Base-by-base conservation (phyloP, 2,329 filamentous ascomycete genomes). In the Sporothrix inflata region DNA sequence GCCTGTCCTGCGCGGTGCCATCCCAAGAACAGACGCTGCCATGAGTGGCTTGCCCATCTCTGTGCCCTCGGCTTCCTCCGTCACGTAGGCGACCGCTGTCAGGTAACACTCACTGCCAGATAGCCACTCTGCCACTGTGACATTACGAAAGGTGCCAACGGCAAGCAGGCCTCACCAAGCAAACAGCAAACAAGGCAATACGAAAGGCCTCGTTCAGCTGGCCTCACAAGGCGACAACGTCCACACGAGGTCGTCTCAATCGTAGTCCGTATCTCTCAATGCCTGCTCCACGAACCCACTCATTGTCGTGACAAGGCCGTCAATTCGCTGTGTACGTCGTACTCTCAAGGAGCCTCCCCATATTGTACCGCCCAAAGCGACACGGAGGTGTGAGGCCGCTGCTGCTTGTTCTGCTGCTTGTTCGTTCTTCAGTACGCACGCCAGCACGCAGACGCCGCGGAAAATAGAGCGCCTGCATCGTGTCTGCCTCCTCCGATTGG, bases 401-500 rank as follows among this genome's bases (percentile, higher is more conserved):
- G 60, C 38, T 27, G 60, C 24, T 42, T 34, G 27, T 40, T 14
- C 24, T 38, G 16, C 42, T 34, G 30, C 11, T 45, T 49, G 30
- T 55, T 68, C 66, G 21, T 55, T 57, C 51, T 19, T 27, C 24
- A 69, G 38, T 30, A 69, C 24, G 40, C 61, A 60, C 27, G 16
- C 45, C 53, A 57, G 19, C 42, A 47, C 19, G 19, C 66, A 69
- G 38, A 42, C 69, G 57, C n/a, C 42, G 57, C 69, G 45, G 57
- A 53, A 65, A 63, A 30, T 21, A 42, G 27, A 42, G 30, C 30
- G 57, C 38, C 60, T 57, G 51, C 30, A n/a, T 30, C 19, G 42
- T 34, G 21, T 19, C 57, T 70, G 68, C 40, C 27, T 12, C n/a
- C 55, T 70, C 72, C 72, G 68, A 73, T 73, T 73, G 72, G 72